Conservation (phyloP, 345 rosid species). For the Brassica cretica region DNA sequence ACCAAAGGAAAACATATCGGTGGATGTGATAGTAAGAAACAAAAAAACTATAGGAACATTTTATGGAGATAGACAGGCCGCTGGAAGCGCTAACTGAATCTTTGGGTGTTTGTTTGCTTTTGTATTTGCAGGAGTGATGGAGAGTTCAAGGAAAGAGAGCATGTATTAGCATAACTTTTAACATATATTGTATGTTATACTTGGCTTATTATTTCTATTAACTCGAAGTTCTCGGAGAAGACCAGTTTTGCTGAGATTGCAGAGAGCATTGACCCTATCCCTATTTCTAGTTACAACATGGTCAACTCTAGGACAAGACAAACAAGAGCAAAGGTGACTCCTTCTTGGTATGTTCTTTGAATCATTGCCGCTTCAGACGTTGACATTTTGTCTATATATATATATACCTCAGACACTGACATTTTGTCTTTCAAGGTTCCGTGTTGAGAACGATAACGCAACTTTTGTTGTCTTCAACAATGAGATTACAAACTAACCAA, state of each 20-base stretch:
- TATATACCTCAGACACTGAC: no score
- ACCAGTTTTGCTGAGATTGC: no score
- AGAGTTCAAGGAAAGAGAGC: slow-evolving; percentile 50
- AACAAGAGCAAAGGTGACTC: neutral
- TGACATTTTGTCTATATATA: no score
- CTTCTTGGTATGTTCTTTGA: neutral
- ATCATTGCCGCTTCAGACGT: neutral
- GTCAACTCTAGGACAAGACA: neutral
- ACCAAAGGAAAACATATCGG: slow-evolving; percentile 62
- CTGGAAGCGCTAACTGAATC: neutral
- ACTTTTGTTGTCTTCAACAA: no score
- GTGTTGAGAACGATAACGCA: no score
- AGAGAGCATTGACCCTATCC: no score
- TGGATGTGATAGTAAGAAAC: slow-evolving; percentile 65
- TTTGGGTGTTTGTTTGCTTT: neutral
- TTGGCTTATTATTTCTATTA: no score
- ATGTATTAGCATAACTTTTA: no score
- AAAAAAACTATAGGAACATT: neutral
- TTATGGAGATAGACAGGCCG: neutral
- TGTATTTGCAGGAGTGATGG: slow-evolving; percentile 49
- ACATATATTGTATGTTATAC: no score
- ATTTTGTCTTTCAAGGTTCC: no score
- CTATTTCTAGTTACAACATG: neutral
- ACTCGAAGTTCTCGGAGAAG: no score
- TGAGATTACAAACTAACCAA: no score